Evolutionary conservation across 2,329 filamentous ascomycete genomes (phyloP).

Genomic region (Ophiocordyceps camponoti-floridani): DNA sequence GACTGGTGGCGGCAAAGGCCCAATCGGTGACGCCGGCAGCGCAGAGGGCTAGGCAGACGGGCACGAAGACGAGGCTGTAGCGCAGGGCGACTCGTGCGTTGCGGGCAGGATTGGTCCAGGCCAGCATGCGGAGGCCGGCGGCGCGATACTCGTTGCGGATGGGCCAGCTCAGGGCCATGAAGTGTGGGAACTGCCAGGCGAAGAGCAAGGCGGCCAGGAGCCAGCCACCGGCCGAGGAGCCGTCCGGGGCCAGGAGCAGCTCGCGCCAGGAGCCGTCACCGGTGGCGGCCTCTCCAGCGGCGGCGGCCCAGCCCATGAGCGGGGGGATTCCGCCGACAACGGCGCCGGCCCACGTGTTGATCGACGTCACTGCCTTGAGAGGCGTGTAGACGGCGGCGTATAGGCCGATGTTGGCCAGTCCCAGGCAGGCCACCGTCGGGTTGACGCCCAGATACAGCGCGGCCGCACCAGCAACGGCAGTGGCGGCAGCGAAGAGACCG

Average conservation of each 20-base stretch:
- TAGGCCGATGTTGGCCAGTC: constrained; percentile 66
- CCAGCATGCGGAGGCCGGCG: constrained; percentile 54
- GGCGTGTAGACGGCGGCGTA: constrained; percentile 92
- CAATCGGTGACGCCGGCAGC: constrained; percentile 68
- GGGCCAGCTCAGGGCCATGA: constrained; percentile 80
- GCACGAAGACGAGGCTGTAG: constrained; percentile 73
- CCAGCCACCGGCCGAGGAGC: constrained; percentile 62
- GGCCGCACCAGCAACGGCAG: constrained; percentile 49
- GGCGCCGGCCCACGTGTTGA: constrained; percentile 93
- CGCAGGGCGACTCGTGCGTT: constrained; percentile 78
- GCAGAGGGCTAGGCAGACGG: constrained; percentile 67
- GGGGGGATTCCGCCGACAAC: constrained; percentile 87
- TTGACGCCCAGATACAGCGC: constrained; percentile 83
- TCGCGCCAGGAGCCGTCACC: constrained; percentile 60
- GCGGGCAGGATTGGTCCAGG: constrained; percentile 69
- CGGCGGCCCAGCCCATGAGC: constrained; percentile 95
- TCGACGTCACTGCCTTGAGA: constrained; percentile 65
- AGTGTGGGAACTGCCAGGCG: constrained; percentile 96
- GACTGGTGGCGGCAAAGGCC: constrained; percentile 65
- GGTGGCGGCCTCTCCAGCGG: constrained; percentile 72
- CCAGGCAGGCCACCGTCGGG: constrained; percentile 76
- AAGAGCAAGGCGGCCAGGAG: constrained; percentile 70
- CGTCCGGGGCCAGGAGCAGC: constrained; percentile 49
- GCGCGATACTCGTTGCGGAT: constrained; percentile 79
- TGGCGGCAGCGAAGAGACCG: constrained; percentile 58